Conservation (phyloP, 495 filamentous ascomycete species). For the Neurospora terricola region DNA sequence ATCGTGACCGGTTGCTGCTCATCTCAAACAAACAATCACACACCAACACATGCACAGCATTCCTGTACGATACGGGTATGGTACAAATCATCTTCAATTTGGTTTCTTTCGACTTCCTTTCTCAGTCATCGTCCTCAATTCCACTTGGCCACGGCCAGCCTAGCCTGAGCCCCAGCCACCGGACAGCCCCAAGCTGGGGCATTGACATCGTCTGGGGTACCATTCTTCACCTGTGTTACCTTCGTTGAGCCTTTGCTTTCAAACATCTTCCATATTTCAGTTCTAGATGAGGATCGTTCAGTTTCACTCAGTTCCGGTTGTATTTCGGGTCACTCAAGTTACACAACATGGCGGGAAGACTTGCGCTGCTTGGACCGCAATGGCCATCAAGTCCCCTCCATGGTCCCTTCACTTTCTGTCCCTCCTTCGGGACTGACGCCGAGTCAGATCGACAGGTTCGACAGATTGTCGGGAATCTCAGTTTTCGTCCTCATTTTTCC, state of each 20-base stretch:
- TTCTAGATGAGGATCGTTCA: background rate
- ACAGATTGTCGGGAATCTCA: background rate
- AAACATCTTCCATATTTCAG: background rate
- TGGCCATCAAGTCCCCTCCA: background rate
- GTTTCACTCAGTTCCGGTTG: background rate
- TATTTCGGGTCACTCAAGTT: background rate
- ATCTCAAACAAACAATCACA: background rate
- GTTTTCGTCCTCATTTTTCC: background rate
- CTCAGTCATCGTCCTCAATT: background rate
- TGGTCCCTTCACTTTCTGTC: background rate
- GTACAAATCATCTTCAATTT: background rate
- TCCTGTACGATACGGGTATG: background rate
- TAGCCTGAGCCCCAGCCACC: background rate
- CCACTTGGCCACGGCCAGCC: background rate
- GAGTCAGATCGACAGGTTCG: background rate
- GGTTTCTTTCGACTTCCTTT: background rate
- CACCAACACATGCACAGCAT: background rate
- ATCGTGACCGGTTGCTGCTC: background rate
- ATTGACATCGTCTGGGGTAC: background rate
- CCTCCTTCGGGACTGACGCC: background rate
- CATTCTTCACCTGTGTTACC: background rate
- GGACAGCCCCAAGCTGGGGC: background rate
- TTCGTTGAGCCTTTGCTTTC: background rate
- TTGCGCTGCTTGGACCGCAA: background rate
- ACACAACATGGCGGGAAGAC: background rate